phyloP scores from a whole-genome alignment of 495 filamentous ascomycete genomes.

The Elasticomyces elasticus region DNA sequence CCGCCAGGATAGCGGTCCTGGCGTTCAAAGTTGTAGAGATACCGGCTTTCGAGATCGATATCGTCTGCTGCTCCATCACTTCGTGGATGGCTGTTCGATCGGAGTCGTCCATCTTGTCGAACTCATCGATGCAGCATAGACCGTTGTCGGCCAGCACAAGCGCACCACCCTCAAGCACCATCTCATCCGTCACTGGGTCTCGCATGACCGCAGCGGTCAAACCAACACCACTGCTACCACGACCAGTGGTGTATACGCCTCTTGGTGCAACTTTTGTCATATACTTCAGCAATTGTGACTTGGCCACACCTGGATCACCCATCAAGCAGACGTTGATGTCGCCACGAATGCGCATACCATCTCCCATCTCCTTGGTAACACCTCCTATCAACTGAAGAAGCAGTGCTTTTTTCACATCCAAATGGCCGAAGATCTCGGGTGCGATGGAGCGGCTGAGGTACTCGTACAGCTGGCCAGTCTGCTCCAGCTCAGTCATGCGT shows the following conservation, averaged over 20 bases:
- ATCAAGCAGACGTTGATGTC: constrained; percentile 98
- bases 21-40: constrained; percentile 95
- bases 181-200: constrained; percentile 95
- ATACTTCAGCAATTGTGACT: constrained; percentile 95
- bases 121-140: constrained; percentile 99
- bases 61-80: constrained; percentile 99
- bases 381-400: constrained; percentile 89
- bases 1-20: constrained; percentile 92
- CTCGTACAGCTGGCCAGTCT: constrained; percentile 86
- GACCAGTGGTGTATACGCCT: constrained; percentile 94
- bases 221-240: constrained; percentile 92
- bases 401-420: constrained; percentile 96
- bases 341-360: constrained; percentile 95
- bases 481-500: constrained; percentile 69
- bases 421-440: constrained; percentile 91
- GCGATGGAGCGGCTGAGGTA: constrained; percentile 90
- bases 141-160: constrained; percentile 94
- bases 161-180: constrained; percentile 95
- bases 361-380: constrained; percentile 93
- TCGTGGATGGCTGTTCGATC: constrained; percentile 98
- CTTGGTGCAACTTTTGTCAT: constrained; percentile 96
- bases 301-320: constrained; percentile 98
- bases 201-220: constrained; percentile 97
- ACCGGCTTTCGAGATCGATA: constrained; percentile 95
- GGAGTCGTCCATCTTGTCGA: constrained; percentile 98